Evolutionary conservation across 2,329 filamentous ascomycete species (phyloP).

Genomic region (Diaporthe humulicola): DNA sequence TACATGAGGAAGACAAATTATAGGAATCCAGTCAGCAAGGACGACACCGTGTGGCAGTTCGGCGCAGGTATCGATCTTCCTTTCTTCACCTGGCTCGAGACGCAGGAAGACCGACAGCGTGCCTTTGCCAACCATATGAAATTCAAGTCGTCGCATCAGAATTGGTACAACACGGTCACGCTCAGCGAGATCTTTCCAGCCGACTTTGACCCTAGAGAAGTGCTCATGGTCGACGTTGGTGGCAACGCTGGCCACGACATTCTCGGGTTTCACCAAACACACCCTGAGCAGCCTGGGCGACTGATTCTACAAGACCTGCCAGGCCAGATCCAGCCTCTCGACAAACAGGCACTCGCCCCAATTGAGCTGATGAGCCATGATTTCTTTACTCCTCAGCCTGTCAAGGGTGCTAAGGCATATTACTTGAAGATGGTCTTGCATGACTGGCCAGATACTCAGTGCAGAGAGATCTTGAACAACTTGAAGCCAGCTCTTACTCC

Average conservation of each 20-base stretch:
- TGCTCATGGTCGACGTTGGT: slow-evolving; percentile 42
- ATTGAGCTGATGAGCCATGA: slow-evolving; percentile 51
- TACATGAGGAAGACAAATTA: slow-evolving; percentile 2
- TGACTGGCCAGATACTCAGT: slow-evolving; percentile 53
- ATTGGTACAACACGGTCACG: slow-evolving; percentile 1
- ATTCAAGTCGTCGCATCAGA: slow-evolving; percentile 11
- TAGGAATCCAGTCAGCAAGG: not conserved
- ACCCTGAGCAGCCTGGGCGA: slow-evolving; percentile 31
- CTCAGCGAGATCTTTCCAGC: slow-evolving; percentile 3
- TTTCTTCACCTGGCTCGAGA: slow-evolving; percentile 4
- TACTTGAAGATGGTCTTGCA: slow-evolving; percentile 54
- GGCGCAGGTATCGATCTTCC: not conserved
- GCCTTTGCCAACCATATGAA: slow-evolving; percentile 21
- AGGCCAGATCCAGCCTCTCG: slow-evolving; percentile 30
- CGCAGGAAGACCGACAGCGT: not conserved
- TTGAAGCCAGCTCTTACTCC: slow-evolving; percentile 49
- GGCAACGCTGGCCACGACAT: slow-evolving; percentile 41
- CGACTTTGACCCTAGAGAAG: not conserved
- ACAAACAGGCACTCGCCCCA: slow-evolving; percentile 39
- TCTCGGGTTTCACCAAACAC: slow-evolving; percentile 32
- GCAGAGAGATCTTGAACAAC: slow-evolving; percentile 49
- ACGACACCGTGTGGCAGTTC: slow-evolving; percentile 5
- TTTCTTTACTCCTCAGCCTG: slow-evolving; percentile 49
- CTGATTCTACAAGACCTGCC: slow-evolving; percentile 46
- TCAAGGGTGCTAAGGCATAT: slow-evolving; percentile 53